Evolutionary conservation across 352 stramenopile genomes (phyloP), one percentile per base, ranked within the genome.

Genomic region (Globisporangium irregulare): DNA sequence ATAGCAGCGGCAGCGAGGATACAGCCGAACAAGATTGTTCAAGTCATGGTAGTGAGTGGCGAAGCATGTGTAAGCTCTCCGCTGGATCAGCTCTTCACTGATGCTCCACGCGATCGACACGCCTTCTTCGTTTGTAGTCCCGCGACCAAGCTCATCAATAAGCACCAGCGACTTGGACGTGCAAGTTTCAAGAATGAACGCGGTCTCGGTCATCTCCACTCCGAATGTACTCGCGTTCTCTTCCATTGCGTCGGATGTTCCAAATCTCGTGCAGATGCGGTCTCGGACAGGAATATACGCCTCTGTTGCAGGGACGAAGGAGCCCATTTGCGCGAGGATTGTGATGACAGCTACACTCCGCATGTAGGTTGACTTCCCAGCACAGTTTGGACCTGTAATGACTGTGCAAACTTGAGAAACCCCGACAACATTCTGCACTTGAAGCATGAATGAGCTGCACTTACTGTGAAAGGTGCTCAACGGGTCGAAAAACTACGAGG

Each of bases 241-340:
- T 76, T 98, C 93, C 84, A 98, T 97, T 63, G 97, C 91, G 59
- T 98, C 93, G 3, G 88, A 93, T 7, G 92, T 98, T 10, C 91
- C 92, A 51, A 98, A 95, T 57, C 93, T 80, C 14, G 93, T 97
- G 55, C 96, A 90, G n/a, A 98, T 92, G 2, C 91, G 79, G 69
- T 97, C 86, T 36, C 89, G 76, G 65, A 98, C 74, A 12, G 92
- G 88, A 69, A 98, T 90, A 24, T 72, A 73, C 12, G 91, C 93
- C 38, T 89, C 76, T 25, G 79, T 74, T 36, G 93, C 93, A 14
- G 93, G 93, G 12, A 98, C 92, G 50, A 92, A 97, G 54, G 85
- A 93, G 20, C 93, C 93, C 81, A 97, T 96, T 58, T 98, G 93
- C 7, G 90, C 90, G 43, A 98, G 68, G 27, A 98, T 94, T 25